Base-by-base conservation (phyloP, 495 filamentous ascomycete species). In the Hypomontagnella submonticulosa region DNA sequence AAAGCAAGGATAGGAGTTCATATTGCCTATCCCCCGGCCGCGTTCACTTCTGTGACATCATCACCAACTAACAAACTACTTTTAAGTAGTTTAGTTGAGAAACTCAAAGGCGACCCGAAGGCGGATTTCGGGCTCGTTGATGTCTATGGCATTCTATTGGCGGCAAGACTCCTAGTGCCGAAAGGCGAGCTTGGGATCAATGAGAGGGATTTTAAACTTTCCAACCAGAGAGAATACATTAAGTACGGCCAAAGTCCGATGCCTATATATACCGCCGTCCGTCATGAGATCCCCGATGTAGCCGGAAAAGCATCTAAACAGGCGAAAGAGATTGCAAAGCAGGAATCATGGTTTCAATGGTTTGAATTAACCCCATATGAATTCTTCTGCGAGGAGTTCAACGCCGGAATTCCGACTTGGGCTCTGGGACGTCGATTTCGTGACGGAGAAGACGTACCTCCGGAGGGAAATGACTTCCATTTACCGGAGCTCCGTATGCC, bases 301-400 rank as follows among this genome's bases (percentile, higher is more conserved):
- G 75, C 80, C 13, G 66, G 76, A 0, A 55, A 78, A n/a, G 76
- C 69, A 3, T 79, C 72, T 12, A 79, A 77, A 51, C 77, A 76
- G 40, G 79, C 75, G 0, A 89, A 90, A 66, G 84, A 84, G 54
- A 83, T 86, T 49, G 88, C 92, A 2, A 87, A 85, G 66, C 83
- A 82, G 50, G 87, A 95, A 71, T 83, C 91, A 2, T 99, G 93
- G 91, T 99, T 99, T 66, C 94, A 99, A 69, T 99, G 95, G 95
- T 98, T 97, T 66, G 95, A 99, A 64, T 87, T 93, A 57, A 96
- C 92, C 0, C 95, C 95, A 0, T 99, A 96, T 66, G 95, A 99
- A 76, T 88, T 99, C 67, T 97, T 92, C 75, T 97, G 92, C 71
- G 95, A 99, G 73, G 95, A 98, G 62, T 88, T 84, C 42, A 73